phyloP scores from a whole-genome alignment of 1,139 yeast species.

The Scheffersomyces quercinus region DNA sequence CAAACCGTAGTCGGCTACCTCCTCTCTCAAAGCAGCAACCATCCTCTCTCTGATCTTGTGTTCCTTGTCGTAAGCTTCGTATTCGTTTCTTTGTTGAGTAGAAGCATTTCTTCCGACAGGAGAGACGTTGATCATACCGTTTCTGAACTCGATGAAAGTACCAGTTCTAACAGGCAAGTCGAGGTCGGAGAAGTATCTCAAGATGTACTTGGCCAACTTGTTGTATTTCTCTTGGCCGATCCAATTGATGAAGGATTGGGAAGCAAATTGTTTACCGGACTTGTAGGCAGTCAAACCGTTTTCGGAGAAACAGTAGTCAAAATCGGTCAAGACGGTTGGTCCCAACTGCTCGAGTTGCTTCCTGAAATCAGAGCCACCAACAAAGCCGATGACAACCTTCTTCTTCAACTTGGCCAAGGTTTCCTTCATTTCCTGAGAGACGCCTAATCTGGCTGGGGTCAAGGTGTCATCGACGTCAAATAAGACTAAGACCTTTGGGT shows the following conservation, averaged over 20 bases:
- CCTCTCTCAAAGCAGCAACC: constrained; percentile 79
- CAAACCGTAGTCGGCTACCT: constrained; percentile 79
- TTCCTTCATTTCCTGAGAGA: constrained; percentile 79
- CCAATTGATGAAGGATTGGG: constrained; percentile 94
- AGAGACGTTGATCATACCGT: constrained; percentile 97
- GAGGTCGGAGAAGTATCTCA: constrained; percentile 78
- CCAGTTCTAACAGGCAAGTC: constrained; percentile 96
- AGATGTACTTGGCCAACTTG: constrained; percentile 79
- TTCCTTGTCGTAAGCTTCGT: constrained; percentile 76
- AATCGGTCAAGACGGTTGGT: constrained; percentile 67
- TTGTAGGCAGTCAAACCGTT: constrained; percentile 98
- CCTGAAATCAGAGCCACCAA: constrained; percentile 94
- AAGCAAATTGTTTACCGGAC: constrained; percentile 80
- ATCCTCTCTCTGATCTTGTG: constrained; percentile 78
- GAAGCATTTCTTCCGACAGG: constrained; percentile 99
- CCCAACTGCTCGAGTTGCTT: constrained; percentile 98
- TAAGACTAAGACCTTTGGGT: constrained; percentile 67
- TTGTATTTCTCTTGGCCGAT: constrained; percentile 94
- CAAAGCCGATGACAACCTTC: constrained; percentile 94
- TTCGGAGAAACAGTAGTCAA: constrained; percentile 96
- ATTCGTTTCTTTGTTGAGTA: constrained; percentile 88
- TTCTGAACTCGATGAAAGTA: constrained; percentile 97
- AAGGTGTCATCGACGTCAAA: constrained; percentile 98
- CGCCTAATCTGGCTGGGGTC: constrained; percentile 90
- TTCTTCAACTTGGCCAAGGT: constrained; percentile 74